Base-by-base conservation (phyloP, 108 stramenopile genomes). In the Heterococcus sp. region DNA sequence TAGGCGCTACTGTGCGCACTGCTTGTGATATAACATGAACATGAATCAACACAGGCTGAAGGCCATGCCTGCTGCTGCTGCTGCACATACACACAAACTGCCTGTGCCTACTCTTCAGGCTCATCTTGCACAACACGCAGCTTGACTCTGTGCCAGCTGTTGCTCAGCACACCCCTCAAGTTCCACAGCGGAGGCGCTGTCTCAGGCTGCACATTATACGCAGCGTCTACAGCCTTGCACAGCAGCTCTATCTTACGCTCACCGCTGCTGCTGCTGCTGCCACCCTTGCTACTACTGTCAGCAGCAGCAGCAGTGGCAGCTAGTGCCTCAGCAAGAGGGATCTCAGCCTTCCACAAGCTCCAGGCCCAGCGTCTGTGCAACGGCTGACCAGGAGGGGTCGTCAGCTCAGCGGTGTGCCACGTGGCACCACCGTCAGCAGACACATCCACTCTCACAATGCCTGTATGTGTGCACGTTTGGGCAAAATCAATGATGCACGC, bases 361-460 rank as follows among this genome's bases (percentile, higher is more conserved):
- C 88, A 89, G 2, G 88, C 86, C 88, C 88, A 89, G 8, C 80
- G 76, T 38, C 87, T 65, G 71, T 86, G 26, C 65, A 84, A 33
- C 31, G 75, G 68, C 85, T 86, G 69, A 37, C 46, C 46, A 8
- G 37, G 32, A 29, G 81, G 73, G 36, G 81, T 72, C 73, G 66
- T 64, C 0, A 82, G 81, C 29, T 72, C 39, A 0, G 92, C 92
- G n/a, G 72, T 74, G 36, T 85, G 80, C 92, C 92, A 93, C 5
- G 86, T 90, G 38, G 89, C 82, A n/a, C 93, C 93, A 3, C 92
- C 92, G 83, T 94, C 92, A 38, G 87, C 87, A 32, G 89, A 89
- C 0, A 94, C 92, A 81, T 94, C 93, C 35, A 94, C 92, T 29
- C 93, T 87, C 65, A 89, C 89, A 68, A 94, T 90, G 38, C 88